Evolutionary conservation across 179 eudicot species (phyloP).

Genomic region (Corrigiola litoralis): DNA sequence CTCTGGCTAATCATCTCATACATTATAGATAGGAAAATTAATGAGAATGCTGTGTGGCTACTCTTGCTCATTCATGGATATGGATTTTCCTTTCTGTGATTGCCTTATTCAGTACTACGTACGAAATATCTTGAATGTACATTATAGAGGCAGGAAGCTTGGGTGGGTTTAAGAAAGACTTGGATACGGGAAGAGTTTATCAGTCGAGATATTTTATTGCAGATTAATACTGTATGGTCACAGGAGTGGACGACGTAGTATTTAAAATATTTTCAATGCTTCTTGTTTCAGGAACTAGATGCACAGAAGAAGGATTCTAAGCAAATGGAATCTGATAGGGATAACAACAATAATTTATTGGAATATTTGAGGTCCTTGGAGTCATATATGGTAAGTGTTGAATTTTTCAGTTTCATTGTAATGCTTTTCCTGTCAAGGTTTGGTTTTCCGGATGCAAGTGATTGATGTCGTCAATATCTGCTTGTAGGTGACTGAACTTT

Average conservation of each 20-base stretch:
- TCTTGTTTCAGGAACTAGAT: slow-evolving; percentile 58
- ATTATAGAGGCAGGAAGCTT: background rate
- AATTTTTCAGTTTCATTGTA: background rate
- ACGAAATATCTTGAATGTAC: background rate
- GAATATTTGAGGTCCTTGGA: slow-evolving; percentile 75
- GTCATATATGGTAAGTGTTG: slow-evolving; percentile 59
- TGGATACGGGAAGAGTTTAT: no score
- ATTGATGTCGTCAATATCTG: slow-evolving; percentile 7
- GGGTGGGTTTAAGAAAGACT: background rate
- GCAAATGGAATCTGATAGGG: slow-evolving; percentile 42
- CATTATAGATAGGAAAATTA: no score
- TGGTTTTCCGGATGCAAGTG: background rate
- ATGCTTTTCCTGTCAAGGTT: background rate
- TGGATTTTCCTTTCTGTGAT: background rate
- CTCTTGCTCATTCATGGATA: background rate
- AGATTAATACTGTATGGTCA: no score
- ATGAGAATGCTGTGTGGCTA: background rate
- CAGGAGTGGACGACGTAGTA: no score
- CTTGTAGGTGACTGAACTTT: slow-evolving; percentile 68
- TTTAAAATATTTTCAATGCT: no score
- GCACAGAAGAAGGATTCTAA: slow-evolving; percentile 43
- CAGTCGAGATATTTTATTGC: no score
- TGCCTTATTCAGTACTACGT: no score
- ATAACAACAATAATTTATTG: slow-evolving; percentile 57
- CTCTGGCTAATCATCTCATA: no score